Conservation (phyloP, 179 eudicot species). For the Heliamphora pulchella region DNA sequence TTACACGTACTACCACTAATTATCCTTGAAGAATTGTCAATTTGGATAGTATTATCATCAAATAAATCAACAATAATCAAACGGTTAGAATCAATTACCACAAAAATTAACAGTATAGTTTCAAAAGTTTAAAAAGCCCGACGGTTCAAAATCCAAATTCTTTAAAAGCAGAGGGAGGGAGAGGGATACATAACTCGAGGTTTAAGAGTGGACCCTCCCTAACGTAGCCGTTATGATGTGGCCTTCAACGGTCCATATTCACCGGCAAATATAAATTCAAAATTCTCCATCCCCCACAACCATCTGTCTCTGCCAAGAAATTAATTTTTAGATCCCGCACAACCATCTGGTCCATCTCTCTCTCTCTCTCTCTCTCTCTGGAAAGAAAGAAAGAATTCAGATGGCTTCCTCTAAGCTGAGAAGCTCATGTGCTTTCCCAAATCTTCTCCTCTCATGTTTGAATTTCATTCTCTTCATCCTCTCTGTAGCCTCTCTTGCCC, state of each 20-base stretch:
- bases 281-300: constrained; percentile 4
- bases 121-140: neutral
- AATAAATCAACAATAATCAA: no score
- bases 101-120: no score
- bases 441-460: constrained; percentile 40
- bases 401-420: constrained; percentile 47
- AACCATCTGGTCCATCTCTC: neutral
- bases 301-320: neutral
- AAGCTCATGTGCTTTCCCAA: constrained; percentile 49
- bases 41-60: no score
- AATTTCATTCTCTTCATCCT: constrained; percentile 54
- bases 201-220: constrained; percentile 18
- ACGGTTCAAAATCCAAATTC: neutral
- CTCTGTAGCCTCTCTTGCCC: constrained; percentile 45
- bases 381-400: neutral
- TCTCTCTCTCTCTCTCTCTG: neutral
- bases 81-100: no score
- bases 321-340: neutral
- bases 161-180: constrained; percentile 11
- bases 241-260: constrained; percentile 22
- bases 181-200: neutral
- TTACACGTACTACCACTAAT: no score
- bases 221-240: constrained; percentile 33
- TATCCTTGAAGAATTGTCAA: no score
- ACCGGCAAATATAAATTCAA: constrained; percentile 28